Evolutionary conservation across 192 early-diverging fungal genomes (phyloP), one percentile per base, ranked within the genome.

Genomic region (Podila horticola): DNA sequence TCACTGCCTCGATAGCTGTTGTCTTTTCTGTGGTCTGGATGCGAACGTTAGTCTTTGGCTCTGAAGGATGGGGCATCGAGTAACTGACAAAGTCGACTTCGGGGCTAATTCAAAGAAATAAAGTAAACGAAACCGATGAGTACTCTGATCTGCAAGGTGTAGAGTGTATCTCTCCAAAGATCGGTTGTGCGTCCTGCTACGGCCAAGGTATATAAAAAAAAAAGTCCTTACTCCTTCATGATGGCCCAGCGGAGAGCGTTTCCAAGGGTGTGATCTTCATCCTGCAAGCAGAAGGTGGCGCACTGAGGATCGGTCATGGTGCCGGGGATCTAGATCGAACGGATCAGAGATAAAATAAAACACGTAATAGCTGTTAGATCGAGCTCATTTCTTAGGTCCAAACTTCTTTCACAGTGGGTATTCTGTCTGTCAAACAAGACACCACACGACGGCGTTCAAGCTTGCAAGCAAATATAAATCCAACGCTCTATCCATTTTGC

Each of bases 191-290:
- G 34, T 36, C 34, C 9, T 36, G 9, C 34, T 36, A 4, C 9
- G 8, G 34, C 6, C 6, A 10, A 36, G 34, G 33, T 3, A 50
- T n/a, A n/a, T n/a, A n/a, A n/a, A 62, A 7, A 64, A 24, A 41
- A 30, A 22, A 26, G 12, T 8, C 51, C 45, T 12, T 88, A 96
- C 94, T 98, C 98, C 79, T 98, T 96, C 93, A 97, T 97, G 19
- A 99, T 88, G 55, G 93, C 86, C 88, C 94, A 97, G 69, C 98
- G 91, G 55, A 99, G 87, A 2, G 96, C 83, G 85, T 98, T 98
- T 60, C 97, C 97, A 9, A 99, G 87, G 4, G 98, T 99, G 82
- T 99, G 98, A 84, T 98, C 98, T 84, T 99, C 97, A 70, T 97
- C 94, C 74, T 90, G 89, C 64, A 99, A 88, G 36, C 86, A 89